These are phyloP conservation scores for Gossypium davidsonii DNA, from an alignment of 441 rosid genomes.

Conservation along the genomic window DNA sequence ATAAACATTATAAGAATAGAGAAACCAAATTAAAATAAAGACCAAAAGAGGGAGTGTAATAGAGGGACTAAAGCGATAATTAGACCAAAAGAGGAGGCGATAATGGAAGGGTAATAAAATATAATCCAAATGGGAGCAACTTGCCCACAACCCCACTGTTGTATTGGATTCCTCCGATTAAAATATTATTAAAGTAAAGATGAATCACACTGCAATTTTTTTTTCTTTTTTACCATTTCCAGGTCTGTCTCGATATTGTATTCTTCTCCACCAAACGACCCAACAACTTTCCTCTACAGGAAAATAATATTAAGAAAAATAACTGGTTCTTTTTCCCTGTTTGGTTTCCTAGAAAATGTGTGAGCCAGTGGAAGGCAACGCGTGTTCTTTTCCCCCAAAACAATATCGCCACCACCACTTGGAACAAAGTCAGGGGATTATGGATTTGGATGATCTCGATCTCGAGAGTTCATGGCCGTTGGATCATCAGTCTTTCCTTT, in stretches of 20 bases:
- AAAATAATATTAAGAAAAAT: background rate
- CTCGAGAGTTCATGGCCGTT: slow-evolving; percentile 62
- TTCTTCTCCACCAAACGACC: too few relatives aligned
- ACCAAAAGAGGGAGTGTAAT: too few relatives aligned
- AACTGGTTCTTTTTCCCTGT: slow-evolving; percentile 14
- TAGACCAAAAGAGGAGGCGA: background rate
- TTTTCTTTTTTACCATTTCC: background rate
- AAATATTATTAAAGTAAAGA: background rate
- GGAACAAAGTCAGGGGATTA: slow-evolving; percentile 13
- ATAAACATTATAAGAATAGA: too few relatives aligned
- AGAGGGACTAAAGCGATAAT: too few relatives aligned
- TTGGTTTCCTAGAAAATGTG: slow-evolving; percentile 35
- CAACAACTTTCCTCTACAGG: background rate
- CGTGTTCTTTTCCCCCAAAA: slow-evolving; percentile 9
- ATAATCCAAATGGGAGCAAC: slow-evolving; percentile 13
- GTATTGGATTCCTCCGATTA: slow-evolving; percentile 23
- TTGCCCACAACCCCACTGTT: slow-evolving; percentile 10
- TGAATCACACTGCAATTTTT: slow-evolving; percentile 34
- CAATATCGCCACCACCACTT: background rate
- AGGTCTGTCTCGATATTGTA: background rate
- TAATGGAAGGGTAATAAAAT: slow-evolving; percentile 5
- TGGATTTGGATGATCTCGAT: slow-evolving; percentile 70
- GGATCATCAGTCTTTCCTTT: slow-evolving; percentile 45
- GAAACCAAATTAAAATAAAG: too few relatives aligned
- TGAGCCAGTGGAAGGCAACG: slow-evolving; percentile 45